Percentiles rank a stretch among this genome's conserved stretches.
Evolutionary conservation across 2,329 filamentous ascomycete species (phyloP).

Genomic region (Acrocalymma vagum): DNA sequence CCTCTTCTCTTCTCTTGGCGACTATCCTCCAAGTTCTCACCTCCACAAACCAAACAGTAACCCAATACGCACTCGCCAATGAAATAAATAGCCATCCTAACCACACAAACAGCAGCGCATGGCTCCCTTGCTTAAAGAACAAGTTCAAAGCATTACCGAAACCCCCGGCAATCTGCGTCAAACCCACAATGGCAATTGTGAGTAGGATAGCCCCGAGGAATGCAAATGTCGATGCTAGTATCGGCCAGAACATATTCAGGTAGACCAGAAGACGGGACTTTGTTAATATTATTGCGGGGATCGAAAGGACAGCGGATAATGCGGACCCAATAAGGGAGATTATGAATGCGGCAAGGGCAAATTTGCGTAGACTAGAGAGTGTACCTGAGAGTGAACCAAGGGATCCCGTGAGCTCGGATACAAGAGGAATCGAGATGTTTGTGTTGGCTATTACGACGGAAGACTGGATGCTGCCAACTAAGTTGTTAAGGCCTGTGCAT

Average conservation of each 20-base stretch:
- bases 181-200: too few species aligned
- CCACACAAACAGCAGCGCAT: slow-evolving; percentile 27
- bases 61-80: slow-evolving; percentile 27
- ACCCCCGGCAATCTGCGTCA: slow-evolving; percentile 5
- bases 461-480: slow-evolving; percentile 13
- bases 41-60: slow-evolving; percentile 36
- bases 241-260: slow-evolving; percentile 21
- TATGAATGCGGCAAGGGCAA: slow-evolving; percentile 26
- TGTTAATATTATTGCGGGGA: slow-evolving; percentile 30
- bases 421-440: slow-evolving; percentile 22
- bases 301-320: slow-evolving; percentile 13
- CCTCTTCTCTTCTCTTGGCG: slow-evolving; percentile 20
- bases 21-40: slow-evolving; percentile 24
- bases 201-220: slow-evolving; percentile 50
- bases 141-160: slow-evolving; percentile 19
- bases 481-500: slow-evolving; percentile 10
- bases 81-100: slow-evolving; percentile 18
- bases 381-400: slow-evolving; percentile 7
- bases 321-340: slow-evolving; percentile 20
- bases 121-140: slow-evolving; percentile 14
- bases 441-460: slow-evolving; percentile 22
- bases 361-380: slow-evolving; percentile 12
- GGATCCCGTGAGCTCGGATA: slow-evolving; percentile 15
- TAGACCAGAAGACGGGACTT: slow-evolving; percentile 30
- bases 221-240: slow-evolving; percentile 46